Evolutionary conservation across 345 rosid genomes (phyloP), one percentile per base, ranked within the genome.

Genomic region (Raphanus raphanistrum): DNA sequence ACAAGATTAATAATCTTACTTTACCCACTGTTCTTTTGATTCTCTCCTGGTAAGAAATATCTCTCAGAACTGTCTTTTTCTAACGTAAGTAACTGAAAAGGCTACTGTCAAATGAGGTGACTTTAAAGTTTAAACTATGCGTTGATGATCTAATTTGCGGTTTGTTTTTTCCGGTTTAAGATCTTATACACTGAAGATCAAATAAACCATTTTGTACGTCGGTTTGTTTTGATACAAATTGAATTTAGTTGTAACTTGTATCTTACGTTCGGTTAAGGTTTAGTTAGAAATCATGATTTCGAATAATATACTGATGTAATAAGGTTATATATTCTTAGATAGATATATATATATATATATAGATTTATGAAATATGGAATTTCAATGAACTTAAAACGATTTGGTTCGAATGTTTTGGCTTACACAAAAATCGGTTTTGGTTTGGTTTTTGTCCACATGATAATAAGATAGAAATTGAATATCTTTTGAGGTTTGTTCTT

Each of bases 11-110:
- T 27, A 43, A 70, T 36, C 75, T 70, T 31, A 43, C 63, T 9
- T 67, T 82, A 55, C 76, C 77, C 0, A 68, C 67, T 31, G 63
- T 76, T 70, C 85, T 91, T 25, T 76, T 86, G 63, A 70, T 83
- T 31, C 50, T 91, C 8, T 91, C 96, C 48, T 91, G 97, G 98
- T 94, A 83, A 43, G 81, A 26, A 31, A 31, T 13, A 26, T 57
- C 55, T 29, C 63, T 78, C n/a, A 26, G 10, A 25, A 27, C 5
- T 78, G 2, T 57, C 0, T 13, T 2, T 3, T 31, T 8, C 59
- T 52, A 52, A 16, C 59, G 26, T 52, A 52, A 7, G 16, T 52
- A 52, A 62, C 11, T 7, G 38, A 55, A 55, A 55, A 10, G 11
- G 62, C 2, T 9, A 9, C 28, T 55, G 28, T 57, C 62, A 12